Evolutionary conservation across 306 rosid genomes (phyloP).

Genomic region (Luffa acutangula): DNA sequence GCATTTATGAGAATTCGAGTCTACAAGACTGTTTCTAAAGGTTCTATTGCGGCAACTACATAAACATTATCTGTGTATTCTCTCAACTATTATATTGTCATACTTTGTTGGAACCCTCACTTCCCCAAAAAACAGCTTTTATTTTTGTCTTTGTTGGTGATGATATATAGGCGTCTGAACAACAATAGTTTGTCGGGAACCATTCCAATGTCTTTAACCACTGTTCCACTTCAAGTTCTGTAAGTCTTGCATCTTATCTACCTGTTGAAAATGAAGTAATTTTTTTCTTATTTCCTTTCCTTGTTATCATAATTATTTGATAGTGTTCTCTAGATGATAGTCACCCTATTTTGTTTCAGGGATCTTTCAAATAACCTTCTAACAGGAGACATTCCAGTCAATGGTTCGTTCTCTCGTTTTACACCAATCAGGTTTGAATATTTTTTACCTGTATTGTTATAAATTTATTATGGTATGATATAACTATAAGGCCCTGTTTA

Average conservation of each 20-base stretch:
- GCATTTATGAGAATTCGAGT: not conserved
- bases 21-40: not conserved
- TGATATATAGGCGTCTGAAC: conserved; percentile 80
- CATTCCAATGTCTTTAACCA: conserved; percentile 53
- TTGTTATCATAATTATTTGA: not conserved
- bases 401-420: conserved; percentile 74
- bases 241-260: conserved; percentile 35
- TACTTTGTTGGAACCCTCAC: not conserved
- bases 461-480: not conserved
- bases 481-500: not conserved
- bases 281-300: not conserved
- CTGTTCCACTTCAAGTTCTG: conserved; percentile 73
- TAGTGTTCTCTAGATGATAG: not conserved
- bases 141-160: not conserved
- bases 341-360: conserved; percentile 22
- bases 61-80: not conserved
- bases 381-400: conserved; percentile 43
- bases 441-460: not conserved
- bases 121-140: not conserved
- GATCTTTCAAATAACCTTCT: conserved; percentile 74
- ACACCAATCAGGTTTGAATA: conserved; percentile 72
- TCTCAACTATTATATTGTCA: not conserved
- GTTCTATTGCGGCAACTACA: not conserved
- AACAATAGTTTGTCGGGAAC: conserved; percentile 58
- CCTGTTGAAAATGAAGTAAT: not conserved